Evolutionary conservation across 768 basidiomycete species (phyloP).

Genomic region (Lentinula raphanica): DNA sequence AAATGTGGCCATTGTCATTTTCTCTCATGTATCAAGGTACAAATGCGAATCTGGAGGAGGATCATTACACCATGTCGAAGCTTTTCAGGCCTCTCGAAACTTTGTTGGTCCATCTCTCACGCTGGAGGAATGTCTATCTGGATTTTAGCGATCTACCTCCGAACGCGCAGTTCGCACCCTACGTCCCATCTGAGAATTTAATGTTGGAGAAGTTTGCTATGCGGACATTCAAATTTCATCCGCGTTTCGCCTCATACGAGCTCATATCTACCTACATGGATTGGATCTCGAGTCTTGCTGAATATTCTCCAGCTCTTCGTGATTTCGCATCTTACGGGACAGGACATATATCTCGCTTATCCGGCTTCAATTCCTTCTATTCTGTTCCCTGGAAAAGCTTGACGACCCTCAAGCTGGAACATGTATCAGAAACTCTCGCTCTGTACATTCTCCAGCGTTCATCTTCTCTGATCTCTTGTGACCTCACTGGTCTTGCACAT

Average conservation of each 20-base stretch:
- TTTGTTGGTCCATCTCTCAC: neutral
- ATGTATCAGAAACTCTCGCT: neutral
- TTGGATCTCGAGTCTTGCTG: neutral
- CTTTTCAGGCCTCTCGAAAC: neutral
- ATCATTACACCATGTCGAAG: neutral
- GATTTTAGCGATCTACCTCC: conserved; percentile 2
- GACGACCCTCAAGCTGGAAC: conserved; percentile 1
- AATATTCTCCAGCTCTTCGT: neutral
- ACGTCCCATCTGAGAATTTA: neutral
- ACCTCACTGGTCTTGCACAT: neutral
- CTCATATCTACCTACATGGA: neutral
- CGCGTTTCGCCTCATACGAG: neutral
- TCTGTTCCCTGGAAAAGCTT: neutral
- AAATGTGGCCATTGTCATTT: neutral
- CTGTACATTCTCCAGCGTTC: conserved; percentile 1
- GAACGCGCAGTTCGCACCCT: neutral
- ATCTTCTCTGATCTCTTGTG: neutral
- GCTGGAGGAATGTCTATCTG: conserved; percentile 1
- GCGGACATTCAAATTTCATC: conserved; percentile 2
- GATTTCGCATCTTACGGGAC: neutral
- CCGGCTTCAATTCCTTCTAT: neutral
- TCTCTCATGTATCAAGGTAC: conserved; percentile 2
- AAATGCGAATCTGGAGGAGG: neutral
- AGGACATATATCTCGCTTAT: neutral
- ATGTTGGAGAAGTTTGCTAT: neutral